A percentile compares a stretch with the other conserved stretches of the same genome.
Conservation (phyloP, 2,329 filamentous ascomycete genomes). For the Penicillium crustosum region DNA sequence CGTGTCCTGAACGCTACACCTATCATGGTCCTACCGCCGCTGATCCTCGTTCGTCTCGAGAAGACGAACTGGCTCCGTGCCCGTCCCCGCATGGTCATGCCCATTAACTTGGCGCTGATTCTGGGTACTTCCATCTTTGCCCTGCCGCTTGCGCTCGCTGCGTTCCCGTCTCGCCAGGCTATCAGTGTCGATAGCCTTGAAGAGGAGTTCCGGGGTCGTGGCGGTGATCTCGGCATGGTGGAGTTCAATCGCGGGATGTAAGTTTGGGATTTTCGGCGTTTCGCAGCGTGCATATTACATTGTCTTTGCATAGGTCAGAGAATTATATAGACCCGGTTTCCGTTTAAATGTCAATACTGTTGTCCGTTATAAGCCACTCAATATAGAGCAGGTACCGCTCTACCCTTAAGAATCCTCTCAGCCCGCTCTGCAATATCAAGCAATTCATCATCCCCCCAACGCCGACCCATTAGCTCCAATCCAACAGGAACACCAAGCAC, state of each 20-base stretch:
- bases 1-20: constrained; percentile 91
- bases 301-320: constrained; percentile 1
- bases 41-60: constrained; percentile 83
- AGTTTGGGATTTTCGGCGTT: constrained; percentile 17
- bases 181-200: constrained; percentile 75
- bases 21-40: constrained; percentile 92
- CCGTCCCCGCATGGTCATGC: constrained; percentile 73
- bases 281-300: constrained; percentile 10
- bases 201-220: constrained; percentile 78
- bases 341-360: background rate
- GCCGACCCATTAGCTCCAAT: constrained; percentile 61
- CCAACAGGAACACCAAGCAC: constrained; percentile 62
- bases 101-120: constrained; percentile 84
- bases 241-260: constrained; percentile 95
- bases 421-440: constrained; percentile 55
- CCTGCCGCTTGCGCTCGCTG: constrained; percentile 82
- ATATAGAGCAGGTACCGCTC: constrained; percentile 43
- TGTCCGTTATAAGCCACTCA: background rate
- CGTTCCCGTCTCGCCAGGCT: constrained; percentile 87
- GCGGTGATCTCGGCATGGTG: constrained; percentile 78
- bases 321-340: background rate
- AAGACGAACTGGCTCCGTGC: constrained; percentile 76
- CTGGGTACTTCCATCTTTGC: constrained; percentile 83
- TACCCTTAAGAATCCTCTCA: constrained; percentile 48
- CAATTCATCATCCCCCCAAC: constrained; percentile 57